These are phyloP conservation scores for Cryptococcus amylolentus DNA, from an alignment of 1,284 basidiomycete genomes.

Conservation along the genomic window DNA sequence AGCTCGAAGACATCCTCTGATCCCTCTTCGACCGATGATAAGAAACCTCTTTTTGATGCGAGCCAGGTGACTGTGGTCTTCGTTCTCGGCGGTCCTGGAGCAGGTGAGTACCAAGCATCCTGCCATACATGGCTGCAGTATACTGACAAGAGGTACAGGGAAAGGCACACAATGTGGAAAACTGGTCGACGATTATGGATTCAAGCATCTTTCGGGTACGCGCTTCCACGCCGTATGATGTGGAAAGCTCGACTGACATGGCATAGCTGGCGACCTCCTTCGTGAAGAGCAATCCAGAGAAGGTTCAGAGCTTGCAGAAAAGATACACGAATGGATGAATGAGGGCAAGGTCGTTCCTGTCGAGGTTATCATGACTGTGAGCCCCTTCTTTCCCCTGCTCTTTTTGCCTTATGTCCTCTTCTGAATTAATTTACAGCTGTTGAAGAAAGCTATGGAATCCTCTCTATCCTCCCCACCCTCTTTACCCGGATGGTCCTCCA, in stretches of 20 bases:
- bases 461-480: slow-evolving; percentile 53
- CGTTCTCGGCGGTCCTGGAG: slow-evolving; percentile 95
- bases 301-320: slow-evolving; percentile 76
- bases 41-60: slow-evolving; percentile 57
- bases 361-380: slow-evolving; percentile 85
- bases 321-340: slow-evolving; percentile 85
- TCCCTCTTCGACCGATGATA: too few species aligned
- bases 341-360: slow-evolving; percentile 95
- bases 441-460: slow-evolving; percentile 85
- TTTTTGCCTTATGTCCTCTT: not conserved
- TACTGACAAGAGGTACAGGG: slow-evolving; percentile 54
- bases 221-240: slow-evolving; percentile 12
- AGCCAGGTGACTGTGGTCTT: slow-evolving; percentile 84
- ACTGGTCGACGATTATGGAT: slow-evolving; percentile 81
- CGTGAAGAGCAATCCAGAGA: slow-evolving; percentile 87
- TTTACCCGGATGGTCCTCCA: slow-evolving; percentile 59
- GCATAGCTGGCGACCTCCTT: slow-evolving; percentile 89
- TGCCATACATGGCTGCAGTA: not conserved
- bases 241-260: not conserved
- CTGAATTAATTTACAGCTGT: slow-evolving; percentile 53
- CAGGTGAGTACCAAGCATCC: slow-evolving; percentile 55
- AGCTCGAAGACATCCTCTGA: too few species aligned
- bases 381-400: not conserved
- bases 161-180: slow-evolving; percentile 94
- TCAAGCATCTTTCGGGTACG: slow-evolving; percentile 89